Evolutionary conservation across 176 grass and related monocot genomes (phyloP).

Genomic region (Paspalum vaginatum): DNA sequence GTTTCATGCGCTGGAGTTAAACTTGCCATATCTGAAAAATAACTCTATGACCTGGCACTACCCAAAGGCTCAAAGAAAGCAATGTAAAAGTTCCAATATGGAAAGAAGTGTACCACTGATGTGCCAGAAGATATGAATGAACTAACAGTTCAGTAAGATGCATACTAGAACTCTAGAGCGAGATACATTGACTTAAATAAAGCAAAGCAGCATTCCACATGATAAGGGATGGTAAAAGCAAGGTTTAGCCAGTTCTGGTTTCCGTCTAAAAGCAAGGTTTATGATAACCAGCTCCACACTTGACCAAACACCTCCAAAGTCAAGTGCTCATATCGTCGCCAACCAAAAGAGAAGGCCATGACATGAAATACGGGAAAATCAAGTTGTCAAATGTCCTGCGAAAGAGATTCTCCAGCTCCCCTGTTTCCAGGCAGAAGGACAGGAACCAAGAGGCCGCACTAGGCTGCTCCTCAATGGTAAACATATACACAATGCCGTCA

Average conservation of each 20-base stretch:
- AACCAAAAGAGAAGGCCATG: constrained; percentile 18
- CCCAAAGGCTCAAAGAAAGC: background rate
- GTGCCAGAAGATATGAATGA: background rate
- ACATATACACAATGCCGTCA: background rate
- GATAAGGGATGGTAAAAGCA: background rate
- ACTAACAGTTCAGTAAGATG: background rate
- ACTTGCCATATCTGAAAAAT: background rate
- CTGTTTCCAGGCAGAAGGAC: constrained; percentile 20
- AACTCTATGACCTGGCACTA: background rate
- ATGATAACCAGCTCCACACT: background rate
- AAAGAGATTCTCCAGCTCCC: constrained; percentile 1
- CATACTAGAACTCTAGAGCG: background rate
- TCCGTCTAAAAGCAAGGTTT: background rate
- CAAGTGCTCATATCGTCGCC: background rate
- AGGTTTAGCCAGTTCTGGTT: background rate
- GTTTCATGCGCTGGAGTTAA: background rate
- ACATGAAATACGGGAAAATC: background rate
- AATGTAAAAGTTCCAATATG: background rate
- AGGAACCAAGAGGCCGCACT: background rate
- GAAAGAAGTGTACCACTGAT: background rate
- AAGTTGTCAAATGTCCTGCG: background rate
- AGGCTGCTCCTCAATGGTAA: no score
- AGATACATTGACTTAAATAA: background rate
- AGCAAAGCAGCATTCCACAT: background rate
- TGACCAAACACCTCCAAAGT: background rate